Conservation (phyloP, 139 green algal genomes). For the Eudorina sp. region DNA sequence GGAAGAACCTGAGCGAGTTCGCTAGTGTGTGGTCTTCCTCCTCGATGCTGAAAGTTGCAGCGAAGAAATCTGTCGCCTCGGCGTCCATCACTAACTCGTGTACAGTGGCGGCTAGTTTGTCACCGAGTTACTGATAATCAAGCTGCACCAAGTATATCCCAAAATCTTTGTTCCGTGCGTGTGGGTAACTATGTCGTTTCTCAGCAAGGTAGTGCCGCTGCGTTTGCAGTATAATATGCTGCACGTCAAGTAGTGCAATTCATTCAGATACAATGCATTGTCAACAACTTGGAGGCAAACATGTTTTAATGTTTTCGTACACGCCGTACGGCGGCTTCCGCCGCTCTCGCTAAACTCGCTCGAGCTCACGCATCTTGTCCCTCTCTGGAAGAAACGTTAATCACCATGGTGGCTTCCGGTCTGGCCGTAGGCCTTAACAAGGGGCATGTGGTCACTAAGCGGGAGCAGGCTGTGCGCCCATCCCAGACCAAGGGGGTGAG, state of each 20-base stretch:
- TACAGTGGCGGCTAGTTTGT: no score
- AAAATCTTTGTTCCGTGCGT: no score
- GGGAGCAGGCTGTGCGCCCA: slow-evolving; percentile 69
- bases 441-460: slow-evolving; percentile 88
- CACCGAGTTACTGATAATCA: no score
- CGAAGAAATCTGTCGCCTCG: slow-evolving; percentile 48
- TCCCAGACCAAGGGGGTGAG: slow-evolving; percentile 88
- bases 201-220: no score
- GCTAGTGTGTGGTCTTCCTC: slow-evolving; percentile 91
- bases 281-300: no score
- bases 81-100: slow-evolving; percentile 34
- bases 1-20: slow-evolving; percentile 86
- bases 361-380: not conserved
- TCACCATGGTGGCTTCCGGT: slow-evolving; percentile 72
- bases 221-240: no score
- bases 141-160: no score
- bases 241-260: no score
- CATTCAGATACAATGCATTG: no score
- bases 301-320: slow-evolving; percentile 12
- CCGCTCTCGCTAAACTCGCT: slow-evolving; percentile 7
- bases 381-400: not conserved
- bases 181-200: no score
- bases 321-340: not conserved
- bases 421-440: slow-evolving; percentile 93
- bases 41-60: slow-evolving; percentile 81